Evolutionary conservation across 164 flowering plant genomes (phyloP).

Genomic region (Sedum album): DNA sequence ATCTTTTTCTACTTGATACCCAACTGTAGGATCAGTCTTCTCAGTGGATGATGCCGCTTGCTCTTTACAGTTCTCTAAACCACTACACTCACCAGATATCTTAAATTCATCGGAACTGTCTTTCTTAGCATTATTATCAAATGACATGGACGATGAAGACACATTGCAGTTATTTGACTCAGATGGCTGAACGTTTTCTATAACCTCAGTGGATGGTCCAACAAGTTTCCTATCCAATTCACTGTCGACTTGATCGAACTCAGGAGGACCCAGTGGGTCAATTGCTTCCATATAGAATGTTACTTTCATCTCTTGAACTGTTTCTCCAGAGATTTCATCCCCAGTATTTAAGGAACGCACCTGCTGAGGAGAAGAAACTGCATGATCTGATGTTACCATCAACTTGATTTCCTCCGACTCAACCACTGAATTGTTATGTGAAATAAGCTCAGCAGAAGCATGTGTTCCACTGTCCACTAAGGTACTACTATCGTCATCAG

Average conservation of each 20-base stretch:
- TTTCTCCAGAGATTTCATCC: conserved; percentile 17
- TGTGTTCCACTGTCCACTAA: neutral
- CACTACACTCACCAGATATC: conserved; percentile 16
- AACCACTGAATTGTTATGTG: conserved; percentile 18
- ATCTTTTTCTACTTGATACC: conserved; percentile 15
- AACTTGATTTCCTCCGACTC: conserved; percentile 22
- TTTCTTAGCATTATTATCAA: conserved; percentile 14
- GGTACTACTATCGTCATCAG: neutral
- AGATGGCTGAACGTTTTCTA: conserved; percentile 13
- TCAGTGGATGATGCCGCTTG: conserved; percentile 18
- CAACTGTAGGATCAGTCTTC: conserved; percentile 17
- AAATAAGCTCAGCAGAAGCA: conserved; percentile 9
- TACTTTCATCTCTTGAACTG: conserved; percentile 24
- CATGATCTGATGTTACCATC: conserved; percentile 11
- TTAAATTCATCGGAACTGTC: conserved; percentile 15
- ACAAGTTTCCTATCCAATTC: conserved; percentile 10
- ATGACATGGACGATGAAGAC: conserved; percentile 14
- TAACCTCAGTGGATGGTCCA: conserved; percentile 16
- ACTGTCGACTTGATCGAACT: conserved; percentile 14
- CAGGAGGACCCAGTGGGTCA: conserved; percentile 16
- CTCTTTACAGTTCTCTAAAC: conserved; percentile 20
- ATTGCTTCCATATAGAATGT: conserved; percentile 21
- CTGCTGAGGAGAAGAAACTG: conserved; percentile 12
- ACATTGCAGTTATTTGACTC: conserved; percentile 20
- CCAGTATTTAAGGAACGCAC: conserved; percentile 9